Percentiles rank a stretch among this genome's conserved stretches.
These are phyloP conservation scores for Astrothelium macrocarpum DNA, from an alignment of 495 filamentous ascomycete genomes.

Conservation along the genomic window DNA sequence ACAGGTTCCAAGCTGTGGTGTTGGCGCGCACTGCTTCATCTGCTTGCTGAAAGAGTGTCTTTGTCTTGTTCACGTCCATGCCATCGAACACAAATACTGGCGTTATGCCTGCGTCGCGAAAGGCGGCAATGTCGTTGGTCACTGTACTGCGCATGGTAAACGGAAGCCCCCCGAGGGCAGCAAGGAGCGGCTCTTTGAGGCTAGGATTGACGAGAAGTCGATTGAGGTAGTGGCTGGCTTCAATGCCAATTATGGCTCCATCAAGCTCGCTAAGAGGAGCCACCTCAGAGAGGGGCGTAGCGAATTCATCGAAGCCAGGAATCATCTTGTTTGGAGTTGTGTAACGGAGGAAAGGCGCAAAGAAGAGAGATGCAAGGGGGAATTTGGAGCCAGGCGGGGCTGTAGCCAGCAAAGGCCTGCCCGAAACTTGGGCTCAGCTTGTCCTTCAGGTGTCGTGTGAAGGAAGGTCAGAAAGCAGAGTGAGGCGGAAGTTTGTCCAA, in stretches of 20 bases:
- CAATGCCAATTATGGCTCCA: slow-evolving; percentile 67
- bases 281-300: slow-evolving; percentile 2
- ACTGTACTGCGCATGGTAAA: slow-evolving; percentile 64
- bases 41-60: slow-evolving; percentile 35
- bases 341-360: not conserved
- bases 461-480: not conserved
- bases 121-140: slow-evolving; percentile 58
- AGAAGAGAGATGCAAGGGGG: not conserved
- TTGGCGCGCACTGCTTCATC: slow-evolving; percentile 28
- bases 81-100: slow-evolving; percentile 88
- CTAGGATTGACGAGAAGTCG: slow-evolving; percentile 57
- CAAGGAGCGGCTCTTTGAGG: slow-evolving; percentile 72
- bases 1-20: slow-evolving; percentile 70
- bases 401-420: slow-evolving; percentile 5
- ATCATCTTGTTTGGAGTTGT: not conserved
- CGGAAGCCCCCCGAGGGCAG: slow-evolving; percentile 82
- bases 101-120: slow-evolving; percentile 53
- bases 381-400: not conserved
- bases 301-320: not conserved
- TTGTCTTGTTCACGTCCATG: slow-evolving; percentile 45
- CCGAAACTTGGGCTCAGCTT: not conserved
- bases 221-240: slow-evolving; percentile 80
- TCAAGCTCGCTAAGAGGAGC: slow-evolving; percentile 50
- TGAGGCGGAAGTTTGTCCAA: not conserved
- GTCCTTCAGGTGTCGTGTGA: not conserved